Percentiles rank a stretch among this genome's conserved stretches.
phyloP scores from a whole-genome alignment of 148 eudicot genomes.

The Silene uniflora region DNA sequence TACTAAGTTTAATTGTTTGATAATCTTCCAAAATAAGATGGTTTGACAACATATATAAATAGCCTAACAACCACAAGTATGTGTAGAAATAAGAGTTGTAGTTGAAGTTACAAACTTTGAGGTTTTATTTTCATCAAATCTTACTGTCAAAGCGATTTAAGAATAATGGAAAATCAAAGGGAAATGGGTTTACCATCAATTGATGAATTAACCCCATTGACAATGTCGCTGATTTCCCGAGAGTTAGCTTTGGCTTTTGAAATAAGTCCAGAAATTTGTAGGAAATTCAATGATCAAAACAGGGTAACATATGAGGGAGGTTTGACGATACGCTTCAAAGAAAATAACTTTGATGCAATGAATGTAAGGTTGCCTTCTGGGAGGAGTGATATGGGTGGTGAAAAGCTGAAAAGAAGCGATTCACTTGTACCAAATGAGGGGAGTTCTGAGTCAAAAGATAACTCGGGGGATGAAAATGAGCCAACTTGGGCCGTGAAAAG shows the following conservation, averaged over 20 bases:
- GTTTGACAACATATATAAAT: slow-evolving; percentile 2
- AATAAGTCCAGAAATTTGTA: slow-evolving; percentile 21
- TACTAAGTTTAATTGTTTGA: not conserved
- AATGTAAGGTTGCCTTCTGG: not conserved
- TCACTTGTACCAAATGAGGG: slow-evolving; percentile 18
- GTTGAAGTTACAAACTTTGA: too few relatives aligned
- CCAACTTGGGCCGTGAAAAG: slow-evolving; percentile 25
- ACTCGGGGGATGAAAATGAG: slow-evolving; percentile 29
- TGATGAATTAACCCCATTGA: slow-evolving; percentile 32
- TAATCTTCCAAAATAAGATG: not conserved
- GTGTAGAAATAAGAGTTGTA: not conserved
- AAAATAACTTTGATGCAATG: slow-evolving; percentile 19
- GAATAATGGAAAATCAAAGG: slow-evolving; percentile 26
- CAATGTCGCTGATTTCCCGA: slow-evolving; percentile 35
- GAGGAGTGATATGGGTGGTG: slow-evolving; percentile 12
- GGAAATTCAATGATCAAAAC: slow-evolving; percentile 11
- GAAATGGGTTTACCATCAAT: slow-evolving; percentile 25
- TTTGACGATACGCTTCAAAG: slow-evolving; percentile 28
- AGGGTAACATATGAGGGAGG: not conserved
- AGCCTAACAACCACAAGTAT: not conserved
- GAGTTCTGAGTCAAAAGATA: slow-evolving; percentile 24
- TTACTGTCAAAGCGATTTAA: not conserved
- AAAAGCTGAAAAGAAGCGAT: slow-evolving; percentile 13
- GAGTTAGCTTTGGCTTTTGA: slow-evolving; percentile 35
- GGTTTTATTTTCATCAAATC: too few relatives aligned